Evolutionary conservation across 352 stramenopile genomes (phyloP), one percentile per base, ranked within the genome.

Genomic region (Phytophthora palmivora): DNA sequence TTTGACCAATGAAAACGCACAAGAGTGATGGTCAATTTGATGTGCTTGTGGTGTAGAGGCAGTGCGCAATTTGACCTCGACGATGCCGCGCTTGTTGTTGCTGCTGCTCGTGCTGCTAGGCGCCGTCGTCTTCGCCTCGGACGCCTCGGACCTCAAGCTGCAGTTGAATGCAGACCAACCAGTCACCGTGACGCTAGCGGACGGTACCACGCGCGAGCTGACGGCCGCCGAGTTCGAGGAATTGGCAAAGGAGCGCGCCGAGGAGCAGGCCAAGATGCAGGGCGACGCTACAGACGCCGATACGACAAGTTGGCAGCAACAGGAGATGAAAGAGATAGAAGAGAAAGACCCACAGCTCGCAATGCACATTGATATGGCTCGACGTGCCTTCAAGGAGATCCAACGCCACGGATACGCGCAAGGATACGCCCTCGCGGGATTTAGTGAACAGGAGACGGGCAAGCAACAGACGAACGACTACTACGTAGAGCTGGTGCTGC

Each of bases 401-500:
- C 76, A 90, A 63, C 67, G 70, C 15, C 76, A 83, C 54, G 80
- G 83, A 6, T 87, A 88, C 57, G 83, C 83, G 2, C 72, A 66
- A 21, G 78, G 74, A 5, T 89, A 84, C 60, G 26, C 48, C 9
- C 76, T 90, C 51, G 18, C 67, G 28, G 68, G 83, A 49, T 92
- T 90, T 41, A 89, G 68, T 24, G 78, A 91, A 42, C 60, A 81
- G 46, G 72, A 57, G 34, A 62, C 45, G 18, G 14, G 18, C 39
- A 51, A 36, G 3, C 28, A 26, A 11, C 30, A 51, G 38, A 50
- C 22, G n/a, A 22, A n/a, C 11, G 71, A 61, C 15, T 75, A 61
- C 34, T 70, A 70, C 36, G 64, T 67, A 21, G 51, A 73, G 63
- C 56, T 80, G 22, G 56, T 75, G 41, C 49, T 80, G 12, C 53